Base-by-base conservation (phyloP, 352 stramenopile genomes). In the Pythium brachiatum region DNA sequence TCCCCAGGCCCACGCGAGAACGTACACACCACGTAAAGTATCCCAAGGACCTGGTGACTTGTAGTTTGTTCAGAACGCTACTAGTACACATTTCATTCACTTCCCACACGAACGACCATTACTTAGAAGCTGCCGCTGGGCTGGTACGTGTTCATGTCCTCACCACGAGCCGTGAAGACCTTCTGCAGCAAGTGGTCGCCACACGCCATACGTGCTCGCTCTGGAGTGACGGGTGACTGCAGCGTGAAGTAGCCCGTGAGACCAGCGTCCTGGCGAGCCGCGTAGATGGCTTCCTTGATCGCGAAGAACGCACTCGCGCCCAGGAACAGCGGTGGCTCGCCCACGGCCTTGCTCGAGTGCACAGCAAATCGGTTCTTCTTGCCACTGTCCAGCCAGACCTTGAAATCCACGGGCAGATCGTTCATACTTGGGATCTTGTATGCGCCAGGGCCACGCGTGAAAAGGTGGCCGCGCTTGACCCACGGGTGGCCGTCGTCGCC, bases 401-500 rank as follows among this genome's bases (percentile, higher is more conserved):
- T 89, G 64, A 99, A 98, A 34, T 96, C 78, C 52, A 97, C 74
- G 0, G 96, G 95, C 16, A 98, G 80, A 66, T 99, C 96, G 66
- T 99, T 99, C 46, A 97, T 97, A 27, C 93, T 90, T 41, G 96
- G 96, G 66, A 99, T 98, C 75, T 99, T 99, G 85, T 99, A 99
- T 0, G 86, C 96, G 9, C 96, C 96, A 0, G 97, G 96, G 8
- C 97, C 97, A 62, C 81, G 83, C 18, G 96, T 99, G 70, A 98
- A 98, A 7, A 98, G 58, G 50, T 86, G 92, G 34, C 88, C 94
- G 53, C 82, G 78, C 55, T 95, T 94, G 54, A 98, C 87, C 94
- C 95, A 99, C 11, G 83, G 89, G 57, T 99, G 95, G 56, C 93
- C 83, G 50, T 97, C 78, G 65, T 99, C 94, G 18, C 90, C 94